Evolutionary conservation across 257 asterid species (phyloP).

Genomic region (Osmanthus fragrans): DNA sequence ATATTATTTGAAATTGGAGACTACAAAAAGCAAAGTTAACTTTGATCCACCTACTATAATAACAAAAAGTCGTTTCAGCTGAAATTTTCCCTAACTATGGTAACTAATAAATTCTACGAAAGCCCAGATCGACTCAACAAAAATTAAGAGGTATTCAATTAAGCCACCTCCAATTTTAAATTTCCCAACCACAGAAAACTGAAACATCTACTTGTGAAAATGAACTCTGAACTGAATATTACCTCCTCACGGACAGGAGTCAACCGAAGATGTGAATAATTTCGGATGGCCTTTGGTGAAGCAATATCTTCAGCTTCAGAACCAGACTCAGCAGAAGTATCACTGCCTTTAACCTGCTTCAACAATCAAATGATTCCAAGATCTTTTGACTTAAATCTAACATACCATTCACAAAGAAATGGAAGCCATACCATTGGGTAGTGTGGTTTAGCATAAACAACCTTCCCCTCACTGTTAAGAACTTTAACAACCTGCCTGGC

Average conservation of each 20-base stretch:
- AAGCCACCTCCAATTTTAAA: not conserved
- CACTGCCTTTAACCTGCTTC: constrained; percentile 60
- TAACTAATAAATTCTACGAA: not conserved
- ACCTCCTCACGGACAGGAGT: constrained; percentile 86
- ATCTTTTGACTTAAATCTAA: constrained; percentile 11
- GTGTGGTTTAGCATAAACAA: constrained; percentile 90
- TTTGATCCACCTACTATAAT: constrained; percentile 13
- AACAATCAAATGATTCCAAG: constrained; percentile 17
- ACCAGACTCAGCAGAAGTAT: constrained; percentile 79
- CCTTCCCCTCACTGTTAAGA: constrained; percentile 89
- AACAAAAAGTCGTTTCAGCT: not conserved
- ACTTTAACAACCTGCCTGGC: constrained; percentile 91
- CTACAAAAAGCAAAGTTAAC: not conserved
- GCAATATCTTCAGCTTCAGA: constrained; percentile 83
- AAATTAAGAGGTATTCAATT: constrained; percentile 1
- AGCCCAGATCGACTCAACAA: not conserved
- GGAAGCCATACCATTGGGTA: constrained; percentile 55
- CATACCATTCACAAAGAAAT: not conserved
- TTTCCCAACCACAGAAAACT: not conserved
- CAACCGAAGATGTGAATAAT: constrained; percentile 57
- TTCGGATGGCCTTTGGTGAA: constrained; percentile 62
- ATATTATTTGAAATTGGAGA: not conserved
- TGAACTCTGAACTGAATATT: constrained; percentile 17
- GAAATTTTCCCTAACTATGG: not conserved
- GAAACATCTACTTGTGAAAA: constrained; percentile 3